These are phyloP conservation scores for Dentipellis fragilis DNA, from an alignment of 768 basidiomycete genomes.

Conservation along the genomic window DNA sequence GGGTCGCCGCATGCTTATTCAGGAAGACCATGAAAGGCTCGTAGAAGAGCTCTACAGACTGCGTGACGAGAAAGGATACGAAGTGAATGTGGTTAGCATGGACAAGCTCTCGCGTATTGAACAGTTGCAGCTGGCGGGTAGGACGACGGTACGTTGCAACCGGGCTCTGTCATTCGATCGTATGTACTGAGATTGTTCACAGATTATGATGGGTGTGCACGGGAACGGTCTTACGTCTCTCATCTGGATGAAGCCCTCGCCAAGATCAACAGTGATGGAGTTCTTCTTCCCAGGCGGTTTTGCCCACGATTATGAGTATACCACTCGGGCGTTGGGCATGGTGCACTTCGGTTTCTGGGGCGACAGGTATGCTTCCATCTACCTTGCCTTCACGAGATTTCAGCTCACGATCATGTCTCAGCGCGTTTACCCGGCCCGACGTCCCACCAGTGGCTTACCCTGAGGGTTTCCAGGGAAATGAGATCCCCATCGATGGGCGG, in stretches of 20 bases:
- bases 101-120: constrained; percentile 73
- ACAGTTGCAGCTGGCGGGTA: constrained; percentile 70
- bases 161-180: neutral
- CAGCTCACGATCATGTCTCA: constrained; percentile 17
- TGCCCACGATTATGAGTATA: constrained; percentile 79
- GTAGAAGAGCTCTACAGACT: constrained; percentile 66
- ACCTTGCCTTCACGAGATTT: neutral
- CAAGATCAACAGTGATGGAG: constrained; percentile 81
- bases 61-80: constrained; percentile 63
- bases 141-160: constrained; percentile 62
- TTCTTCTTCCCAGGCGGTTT: constrained; percentile 84
- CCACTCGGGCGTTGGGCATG: constrained; percentile 75
- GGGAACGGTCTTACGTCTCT: constrained; percentile 86
- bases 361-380: constrained; percentile 34
- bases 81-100: constrained; percentile 81
- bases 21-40: constrained; percentile 67
- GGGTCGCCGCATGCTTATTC: constrained; percentile 74
- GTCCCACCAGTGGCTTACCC: constrained; percentile 65
- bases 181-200: neutral
- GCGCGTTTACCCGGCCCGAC: constrained; percentile 66
- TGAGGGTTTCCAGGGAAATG: constrained; percentile 81
- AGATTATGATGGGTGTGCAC: constrained; percentile 95
- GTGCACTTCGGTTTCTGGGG: constrained; percentile 82
- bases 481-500: constrained; percentile 73
- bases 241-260: constrained; percentile 85